phyloP scores from a whole-genome alignment of 2,329 filamentous ascomycete species.

The Aphanoascus verrucosus region DNA sequence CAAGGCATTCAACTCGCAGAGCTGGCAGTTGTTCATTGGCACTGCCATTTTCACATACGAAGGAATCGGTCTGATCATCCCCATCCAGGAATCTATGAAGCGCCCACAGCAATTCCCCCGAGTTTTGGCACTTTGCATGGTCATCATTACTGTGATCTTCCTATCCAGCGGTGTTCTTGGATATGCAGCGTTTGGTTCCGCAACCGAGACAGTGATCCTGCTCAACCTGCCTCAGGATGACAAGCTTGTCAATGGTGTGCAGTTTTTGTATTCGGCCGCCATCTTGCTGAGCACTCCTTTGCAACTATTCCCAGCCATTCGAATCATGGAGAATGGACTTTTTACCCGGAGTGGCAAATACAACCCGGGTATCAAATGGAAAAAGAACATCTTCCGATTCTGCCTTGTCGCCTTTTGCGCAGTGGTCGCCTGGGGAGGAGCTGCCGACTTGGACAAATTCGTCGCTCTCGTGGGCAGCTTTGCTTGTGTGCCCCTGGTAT shows the following conservation, averaged over 20 bases:
- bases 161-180: slow-evolving; percentile 83
- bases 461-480: slow-evolving; percentile 94
- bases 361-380: slow-evolving; percentile 98
- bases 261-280: slow-evolving; percentile 95
- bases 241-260: slow-evolving; percentile 88
- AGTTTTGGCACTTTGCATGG: slow-evolving; percentile 83
- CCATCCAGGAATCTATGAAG: slow-evolving; percentile 95
- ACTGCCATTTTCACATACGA: slow-evolving; percentile 99
- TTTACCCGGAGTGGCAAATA: slow-evolving; percentile 95
- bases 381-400: slow-evolving; percentile 96
- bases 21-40: slow-evolving; percentile 97
- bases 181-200: slow-evolving; percentile 89
- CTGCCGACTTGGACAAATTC: slow-evolving; percentile 92
- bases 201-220: slow-evolving; percentile 91
- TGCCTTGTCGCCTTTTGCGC: slow-evolving; percentile 81
- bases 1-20: slow-evolving; percentile 73
- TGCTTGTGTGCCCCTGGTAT: slow-evolving; percentile 92
- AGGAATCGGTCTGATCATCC: slow-evolving; percentile 92
- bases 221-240: slow-evolving; percentile 93
- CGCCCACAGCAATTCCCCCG: slow-evolving; percentile 79
- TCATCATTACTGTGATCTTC: slow-evolving; percentile 87
- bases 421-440: slow-evolving; percentile 79
- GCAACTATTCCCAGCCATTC: slow-evolving; percentile 95
- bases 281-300: slow-evolving; percentile 90
- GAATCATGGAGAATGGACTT: slow-evolving; percentile 87